Percentiles rank a stretch among this genome's conserved stretches.
Conservation (phyloP, 441 rosid species). For the Arabidopsis lyrata region DNA sequence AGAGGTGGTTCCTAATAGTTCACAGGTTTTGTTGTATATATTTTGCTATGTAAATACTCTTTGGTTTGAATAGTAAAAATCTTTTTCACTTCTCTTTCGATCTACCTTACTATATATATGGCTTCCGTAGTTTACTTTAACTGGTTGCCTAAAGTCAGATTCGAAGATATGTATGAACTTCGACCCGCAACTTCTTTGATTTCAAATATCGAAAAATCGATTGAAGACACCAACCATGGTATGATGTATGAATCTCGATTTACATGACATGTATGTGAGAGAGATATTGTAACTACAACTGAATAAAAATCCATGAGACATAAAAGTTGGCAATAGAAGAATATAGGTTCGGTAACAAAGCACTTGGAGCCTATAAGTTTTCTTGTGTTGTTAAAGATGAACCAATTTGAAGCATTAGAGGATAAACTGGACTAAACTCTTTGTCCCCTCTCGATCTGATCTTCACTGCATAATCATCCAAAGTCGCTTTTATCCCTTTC, state of each 20-base stretch:
- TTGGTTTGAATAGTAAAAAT: constrained; percentile 9
- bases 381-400: constrained; percentile 61
- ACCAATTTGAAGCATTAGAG: constrained; percentile 88
- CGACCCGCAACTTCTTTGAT: not conserved
- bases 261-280: constrained; percentile 24
- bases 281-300: constrained; percentile 15
- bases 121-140: not conserved
- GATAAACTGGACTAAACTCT: constrained; percentile 96
- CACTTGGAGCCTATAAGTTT: constrained; percentile 35
- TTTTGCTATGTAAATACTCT: constrained; percentile 24
- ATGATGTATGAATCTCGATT: constrained; percentile 21
- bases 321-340: not conserved
- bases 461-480: constrained; percentile 87
- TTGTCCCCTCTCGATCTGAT: constrained; percentile 92
- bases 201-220: not conserved
- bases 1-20: constrained; percentile 18
- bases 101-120: not conserved
- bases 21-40: constrained; percentile 34
- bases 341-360: constrained; percentile 25
- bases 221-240: not conserved
- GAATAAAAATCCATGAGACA: constrained; percentile 14
- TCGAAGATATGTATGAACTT: not conserved
- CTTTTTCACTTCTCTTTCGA: not conserved
- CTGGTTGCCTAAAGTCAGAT: not conserved
- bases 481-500: constrained; percentile 94